Percentiles rank a stretch among this genome's conserved stretches.
Evolutionary conservation across 2,329 filamentous ascomycete genomes (phyloP).

Genomic region (Penicillium glabrum): DNA sequence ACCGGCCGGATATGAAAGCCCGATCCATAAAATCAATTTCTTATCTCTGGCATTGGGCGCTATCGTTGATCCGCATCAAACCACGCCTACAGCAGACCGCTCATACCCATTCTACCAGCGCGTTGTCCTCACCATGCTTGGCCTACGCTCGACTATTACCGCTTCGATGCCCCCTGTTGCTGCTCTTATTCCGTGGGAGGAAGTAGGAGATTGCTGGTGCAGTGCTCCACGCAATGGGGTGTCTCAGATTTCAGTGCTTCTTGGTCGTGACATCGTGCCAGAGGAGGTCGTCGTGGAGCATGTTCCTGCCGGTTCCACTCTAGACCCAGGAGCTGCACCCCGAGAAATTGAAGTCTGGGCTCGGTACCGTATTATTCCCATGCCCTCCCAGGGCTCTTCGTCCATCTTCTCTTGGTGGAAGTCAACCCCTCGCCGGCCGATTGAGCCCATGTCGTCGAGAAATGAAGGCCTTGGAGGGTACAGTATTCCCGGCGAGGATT

Average conservation of each 20-base stretch:
- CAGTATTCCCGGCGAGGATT: slow-evolving; percentile 10
- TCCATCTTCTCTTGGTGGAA: background rate
- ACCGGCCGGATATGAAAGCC: background rate
- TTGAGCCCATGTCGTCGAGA: slow-evolving; percentile 4
- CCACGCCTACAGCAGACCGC: slow-evolving; percentile 56
- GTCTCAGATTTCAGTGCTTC: slow-evolving; percentile 41
- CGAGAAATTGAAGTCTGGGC: slow-evolving; percentile 70
- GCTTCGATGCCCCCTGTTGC: slow-evolving; percentile 44
- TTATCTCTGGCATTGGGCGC: slow-evolving; percentile 68
- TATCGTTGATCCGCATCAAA: slow-evolving; percentile 58
- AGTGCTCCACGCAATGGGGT: slow-evolving; percentile 51
- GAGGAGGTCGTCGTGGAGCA: slow-evolving; percentile 73
- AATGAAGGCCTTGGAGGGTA: slow-evolving; percentile 13
- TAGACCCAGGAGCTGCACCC: slow-evolving; percentile 63
- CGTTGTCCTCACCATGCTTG: slow-evolving; percentile 3
- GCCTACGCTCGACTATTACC: background rate
- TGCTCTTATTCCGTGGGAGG: slow-evolving; percentile 70
- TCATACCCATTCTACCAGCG: slow-evolving; percentile 19
- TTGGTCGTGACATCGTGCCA: slow-evolving; percentile 57
- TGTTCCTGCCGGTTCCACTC: slow-evolving; percentile 61
- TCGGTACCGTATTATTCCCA: slow-evolving; percentile 30
- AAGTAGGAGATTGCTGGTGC: slow-evolving; percentile 88
- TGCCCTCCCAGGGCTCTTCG: background rate
- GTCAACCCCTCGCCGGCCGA: background rate
- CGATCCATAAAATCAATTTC: slow-evolving; percentile 64